Percentiles rank a stretch among this genome's conserved stretches.
These are phyloP conservation scores for Ogataea chonburiensis DNA, from an alignment of 805 yeast genomes.

Conservation along the genomic window DNA sequence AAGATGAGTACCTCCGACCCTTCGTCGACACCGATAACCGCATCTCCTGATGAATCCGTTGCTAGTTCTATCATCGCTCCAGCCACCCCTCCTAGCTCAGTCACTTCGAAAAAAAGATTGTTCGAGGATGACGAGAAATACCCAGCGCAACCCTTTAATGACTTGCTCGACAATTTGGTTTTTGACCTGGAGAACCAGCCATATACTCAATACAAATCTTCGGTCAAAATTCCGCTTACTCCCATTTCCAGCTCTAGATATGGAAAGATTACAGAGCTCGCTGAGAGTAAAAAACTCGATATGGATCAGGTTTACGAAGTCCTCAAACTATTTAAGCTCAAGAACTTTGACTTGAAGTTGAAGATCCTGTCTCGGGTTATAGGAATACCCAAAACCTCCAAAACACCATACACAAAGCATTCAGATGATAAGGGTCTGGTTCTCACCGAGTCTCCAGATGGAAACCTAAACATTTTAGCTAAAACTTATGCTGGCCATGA, in stretches of 20 bases:
- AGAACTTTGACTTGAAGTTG: constrained; percentile 27
- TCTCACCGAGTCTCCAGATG: constrained; percentile 21
- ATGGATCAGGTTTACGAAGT: constrained; percentile 23
- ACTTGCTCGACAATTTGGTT: constrained; percentile 4
- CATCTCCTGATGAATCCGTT: constrained; percentile 4
- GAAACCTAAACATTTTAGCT: constrained; percentile 18
- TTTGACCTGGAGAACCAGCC: constrained; percentile 8
- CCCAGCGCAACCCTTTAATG: not conserved
- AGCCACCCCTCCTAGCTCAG: constrained; percentile 7
- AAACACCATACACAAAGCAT: constrained; percentile 8
- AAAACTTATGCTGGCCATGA: constrained; percentile 33
- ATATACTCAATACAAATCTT: constrained; percentile 15
- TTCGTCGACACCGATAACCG: constrained; percentile 1
- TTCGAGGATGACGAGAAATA: constrained; percentile 4
- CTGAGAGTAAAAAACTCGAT: constrained; percentile 18
- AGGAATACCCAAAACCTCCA: constrained; percentile 13
- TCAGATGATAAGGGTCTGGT: constrained; percentile 23
- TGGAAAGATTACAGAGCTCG: constrained; percentile 15
- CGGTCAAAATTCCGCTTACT: constrained; percentile 18
- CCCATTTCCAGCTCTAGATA: constrained; percentile 15
- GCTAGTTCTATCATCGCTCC: constrained; percentile 2
- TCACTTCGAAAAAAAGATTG: constrained; percentile 1
- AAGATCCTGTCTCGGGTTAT: constrained; percentile 22
- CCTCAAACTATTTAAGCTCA: constrained; percentile 21
- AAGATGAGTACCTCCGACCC: not conserved